A percentile compares a stretch with the other conserved stretches of the same genome.
Evolutionary conservation across 2,329 filamentous ascomycete genomes (phyloP).

Genomic region (Calonectria hawksworthii): DNA sequence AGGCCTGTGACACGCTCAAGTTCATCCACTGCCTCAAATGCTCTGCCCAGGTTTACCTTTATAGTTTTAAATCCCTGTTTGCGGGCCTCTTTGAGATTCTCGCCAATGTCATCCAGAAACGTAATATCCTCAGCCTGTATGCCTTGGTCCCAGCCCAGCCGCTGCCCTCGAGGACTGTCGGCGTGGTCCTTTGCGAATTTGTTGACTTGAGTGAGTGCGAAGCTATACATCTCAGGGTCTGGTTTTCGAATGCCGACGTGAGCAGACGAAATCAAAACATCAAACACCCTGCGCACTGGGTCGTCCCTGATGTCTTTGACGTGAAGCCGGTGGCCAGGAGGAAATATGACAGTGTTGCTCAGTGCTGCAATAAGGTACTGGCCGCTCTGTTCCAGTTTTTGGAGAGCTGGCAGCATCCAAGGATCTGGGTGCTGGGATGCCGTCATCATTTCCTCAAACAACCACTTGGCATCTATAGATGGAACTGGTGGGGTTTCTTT

Average conservation of each 20-base stretch:
- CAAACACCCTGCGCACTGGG: conserved; percentile 78
- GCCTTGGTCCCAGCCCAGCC: conserved; percentile 60
- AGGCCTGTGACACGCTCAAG: conserved; percentile 83
- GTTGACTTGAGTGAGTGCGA: conserved; percentile 77
- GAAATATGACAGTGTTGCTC: conserved; percentile 92
- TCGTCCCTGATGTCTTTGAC: conserved; percentile 62
- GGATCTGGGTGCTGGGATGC: conserved; percentile 80
- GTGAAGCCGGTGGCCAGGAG: conserved; percentile 78
- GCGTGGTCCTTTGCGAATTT: conserved; percentile 70
- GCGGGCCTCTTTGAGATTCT: conserved; percentile 87
- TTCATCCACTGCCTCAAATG: conserved; percentile 85
- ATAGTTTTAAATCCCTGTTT: conserved; percentile 83
- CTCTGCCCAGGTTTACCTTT: conserved; percentile 84
- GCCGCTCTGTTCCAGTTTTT: conserved; percentile 74
- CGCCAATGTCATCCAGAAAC: conserved; percentile 95
- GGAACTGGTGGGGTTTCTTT: conserved; percentile 73
- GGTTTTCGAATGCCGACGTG: conserved; percentile 92
- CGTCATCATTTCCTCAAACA: conserved; percentile 95
- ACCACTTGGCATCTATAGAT: conserved; percentile 78
- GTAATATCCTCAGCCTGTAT: conserved; percentile 78
- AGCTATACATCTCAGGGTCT: conserved; percentile 83
- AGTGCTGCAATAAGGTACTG: conserved; percentile 84
- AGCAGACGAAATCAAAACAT: conserved; percentile 89
- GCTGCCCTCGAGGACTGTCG: conserved; percentile 52
- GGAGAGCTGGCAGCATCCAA: conserved; percentile 88